A percentile compares a stretch with the other conserved stretches of the same genome.
phyloP scores from a whole-genome alignment of 2,329 filamentous ascomycete species.

The Colletotrichum euphorbiae region DNA sequence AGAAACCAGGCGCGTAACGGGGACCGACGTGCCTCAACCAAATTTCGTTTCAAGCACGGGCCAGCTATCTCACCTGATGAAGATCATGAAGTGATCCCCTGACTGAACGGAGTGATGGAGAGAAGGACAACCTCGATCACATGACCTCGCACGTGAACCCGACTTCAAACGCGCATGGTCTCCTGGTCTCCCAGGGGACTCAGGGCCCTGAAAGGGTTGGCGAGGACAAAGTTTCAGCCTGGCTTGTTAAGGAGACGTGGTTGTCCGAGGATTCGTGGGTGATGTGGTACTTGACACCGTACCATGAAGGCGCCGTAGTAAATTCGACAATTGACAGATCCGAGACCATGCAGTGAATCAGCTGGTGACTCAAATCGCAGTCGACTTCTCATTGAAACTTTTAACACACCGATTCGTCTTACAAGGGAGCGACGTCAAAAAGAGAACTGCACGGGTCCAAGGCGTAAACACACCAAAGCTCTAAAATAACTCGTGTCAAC shows the following conservation, averaged over 20 bases:
- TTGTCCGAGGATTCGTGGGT: conserved; percentile 17
- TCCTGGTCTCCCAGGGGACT: conserved; percentile 6
- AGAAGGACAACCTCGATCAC: background rate
- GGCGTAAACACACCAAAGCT: background rate
- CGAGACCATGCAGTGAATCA: background rate
- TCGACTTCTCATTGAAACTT: background rate
- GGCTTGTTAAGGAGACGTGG: conserved; percentile 21
- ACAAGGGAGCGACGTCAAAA: conserved; percentile 22
- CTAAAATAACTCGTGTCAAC: background rate
- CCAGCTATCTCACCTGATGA: too few species aligned
- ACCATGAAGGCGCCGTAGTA: conserved; percentile 2
- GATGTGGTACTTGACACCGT: conserved; percentile 21
- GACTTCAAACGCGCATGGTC: background rate
- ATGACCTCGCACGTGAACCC: background rate
- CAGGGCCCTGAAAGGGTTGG: conserved; percentile 31
- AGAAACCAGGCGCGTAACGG: too few species aligned
- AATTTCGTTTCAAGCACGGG: conserved; percentile 28
- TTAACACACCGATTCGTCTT: conserved; percentile 6
- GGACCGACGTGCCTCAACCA: background rate
- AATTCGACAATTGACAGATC: background rate
- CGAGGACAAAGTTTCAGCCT: conserved; percentile 32
- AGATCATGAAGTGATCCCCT: background rate
- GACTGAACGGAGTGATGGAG: background rate
- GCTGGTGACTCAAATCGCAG: background rate
- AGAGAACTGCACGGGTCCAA: background rate